Evolutionary conservation across 2,329 filamentous ascomycete genomes (phyloP).

Genomic region (Orbilia brochopaga): DNA sequence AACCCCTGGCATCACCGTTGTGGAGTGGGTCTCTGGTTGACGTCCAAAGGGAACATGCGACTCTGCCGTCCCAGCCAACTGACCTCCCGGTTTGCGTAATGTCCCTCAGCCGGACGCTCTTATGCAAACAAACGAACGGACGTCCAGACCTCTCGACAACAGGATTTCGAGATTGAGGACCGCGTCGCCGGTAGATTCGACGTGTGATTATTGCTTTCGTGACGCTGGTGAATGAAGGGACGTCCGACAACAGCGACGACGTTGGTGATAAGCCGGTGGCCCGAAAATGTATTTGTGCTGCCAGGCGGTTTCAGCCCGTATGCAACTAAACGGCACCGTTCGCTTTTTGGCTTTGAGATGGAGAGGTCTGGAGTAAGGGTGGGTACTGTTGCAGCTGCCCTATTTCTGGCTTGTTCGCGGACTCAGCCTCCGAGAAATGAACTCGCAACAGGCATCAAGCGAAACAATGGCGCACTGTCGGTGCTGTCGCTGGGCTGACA

Average conservation of each 20-base stretch:
- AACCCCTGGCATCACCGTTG: constrained; percentile 32
- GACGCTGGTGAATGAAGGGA: constrained; percentile 1
- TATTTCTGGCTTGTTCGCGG: constrained; percentile 38
- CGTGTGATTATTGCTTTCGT: neutral
- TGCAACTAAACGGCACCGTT: constrained; percentile 28
- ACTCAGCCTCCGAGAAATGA: constrained; percentile 47
- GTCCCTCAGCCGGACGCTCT: neutral
- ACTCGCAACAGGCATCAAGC: constrained; percentile 38
- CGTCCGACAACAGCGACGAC: neutral
- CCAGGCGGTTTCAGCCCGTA: constrained; percentile 39
- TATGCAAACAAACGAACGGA: neutral
- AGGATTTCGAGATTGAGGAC: too few relatives aligned
- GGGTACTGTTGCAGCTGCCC: constrained; percentile 29
- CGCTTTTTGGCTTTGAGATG: constrained; percentile 49
- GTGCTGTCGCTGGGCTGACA: constrained; percentile 1
- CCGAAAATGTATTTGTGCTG: neutral
- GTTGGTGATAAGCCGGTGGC: neutral
- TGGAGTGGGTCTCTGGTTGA: constrained; percentile 20
- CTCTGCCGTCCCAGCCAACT: constrained; percentile 15
- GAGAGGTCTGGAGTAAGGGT: constrained; percentile 15
- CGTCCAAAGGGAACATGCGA: constrained; percentile 9
- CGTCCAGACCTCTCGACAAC: neutral
- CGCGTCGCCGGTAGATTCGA: neutral
- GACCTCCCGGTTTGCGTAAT: neutral
- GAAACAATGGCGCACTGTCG: constrained; percentile 45